These are phyloP conservation scores for Pogostemon cablin DNA, from an alignment of 257 asterid genomes.

Conservation along the genomic window DNA sequence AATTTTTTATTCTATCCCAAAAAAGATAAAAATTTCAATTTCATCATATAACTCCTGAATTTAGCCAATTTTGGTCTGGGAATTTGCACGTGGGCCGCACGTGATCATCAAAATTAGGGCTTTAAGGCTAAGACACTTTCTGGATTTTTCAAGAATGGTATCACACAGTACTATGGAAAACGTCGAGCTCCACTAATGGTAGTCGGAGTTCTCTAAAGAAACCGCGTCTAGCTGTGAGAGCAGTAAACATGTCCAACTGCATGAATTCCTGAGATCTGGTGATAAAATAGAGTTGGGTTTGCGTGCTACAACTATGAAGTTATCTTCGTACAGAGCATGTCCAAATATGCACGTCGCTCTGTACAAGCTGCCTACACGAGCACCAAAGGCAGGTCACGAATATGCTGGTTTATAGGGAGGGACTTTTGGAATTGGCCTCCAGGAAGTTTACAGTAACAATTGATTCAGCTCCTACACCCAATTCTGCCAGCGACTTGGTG, in stretches of 20 bases:
- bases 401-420: constrained; percentile 92
- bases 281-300: constrained; percentile 62
- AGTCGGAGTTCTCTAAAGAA: constrained; percentile 46
- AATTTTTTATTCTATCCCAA: no score
- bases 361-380: constrained; percentile 67
- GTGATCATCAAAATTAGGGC: no score
- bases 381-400: constrained; percentile 56
- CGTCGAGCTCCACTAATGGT: constrained; percentile 61
- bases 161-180: constrained; percentile 70
- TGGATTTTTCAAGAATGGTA: constrained; percentile 63
- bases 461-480: no score
- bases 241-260: constrained; percentile 64
- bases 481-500: no score
- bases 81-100: no score
- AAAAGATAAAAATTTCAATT: no score
- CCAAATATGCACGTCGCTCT: constrained; percentile 91
- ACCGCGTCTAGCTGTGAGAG: constrained; percentile 43
- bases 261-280: constrained; percentile 68
- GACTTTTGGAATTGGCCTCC: constrained; percentile 95
- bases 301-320: constrained; percentile 66
- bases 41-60: no score
- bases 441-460: no score
- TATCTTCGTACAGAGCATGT: constrained; percentile 82
- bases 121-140: constrained; percentile 58
- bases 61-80: no score